Conservation (phyloP, 768 basidiomycete species). For the Boletus barrowsii region DNA sequence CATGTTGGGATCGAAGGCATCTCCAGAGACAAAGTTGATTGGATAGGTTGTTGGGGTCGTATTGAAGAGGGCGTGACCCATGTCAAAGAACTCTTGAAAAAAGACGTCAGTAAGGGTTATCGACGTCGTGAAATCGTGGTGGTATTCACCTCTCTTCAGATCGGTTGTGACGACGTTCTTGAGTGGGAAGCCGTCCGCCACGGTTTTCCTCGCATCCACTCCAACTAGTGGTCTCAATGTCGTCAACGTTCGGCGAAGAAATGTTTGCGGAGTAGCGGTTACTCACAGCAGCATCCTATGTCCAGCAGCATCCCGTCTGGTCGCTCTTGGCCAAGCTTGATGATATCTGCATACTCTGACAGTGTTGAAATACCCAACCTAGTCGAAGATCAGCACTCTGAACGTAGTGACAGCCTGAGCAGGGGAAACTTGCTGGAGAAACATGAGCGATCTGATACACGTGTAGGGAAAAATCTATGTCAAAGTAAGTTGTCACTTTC, state of each 20-base stretch:
- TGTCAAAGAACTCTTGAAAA: conserved; percentile 49
- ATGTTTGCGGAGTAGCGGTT: accelerated
- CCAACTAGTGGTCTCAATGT: conserved; percentile 12
- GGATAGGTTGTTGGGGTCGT: conserved; percentile 52
- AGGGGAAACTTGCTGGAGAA: conserved; percentile 18
- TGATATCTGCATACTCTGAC: conserved; percentile 24
- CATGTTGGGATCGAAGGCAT: conserved; percentile 47
- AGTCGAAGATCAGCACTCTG: neutral
- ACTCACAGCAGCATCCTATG: conserved; percentile 45
- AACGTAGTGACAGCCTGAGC: neutral
- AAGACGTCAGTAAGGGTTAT: neutral
- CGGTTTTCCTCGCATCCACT: conserved; percentile 38
- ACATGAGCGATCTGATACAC: conserved; percentile 27
- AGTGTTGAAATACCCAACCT: conserved; percentile 12
- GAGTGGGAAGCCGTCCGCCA: conserved; percentile 44
- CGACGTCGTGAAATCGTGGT: neutral
- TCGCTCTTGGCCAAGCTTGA: conserved; percentile 37
- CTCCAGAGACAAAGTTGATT: conserved; percentile 49
- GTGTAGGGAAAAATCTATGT: conserved; percentile 26
- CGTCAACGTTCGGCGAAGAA: neutral
- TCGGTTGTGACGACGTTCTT: conserved; percentile 40
- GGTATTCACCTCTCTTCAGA: conserved; percentile 32
- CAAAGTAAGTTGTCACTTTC: neutral
- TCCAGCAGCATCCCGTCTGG: conserved; percentile 41
- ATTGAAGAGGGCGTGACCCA: conserved; percentile 61